Base-by-base conservation (phyloP, 2,329 filamentous ascomycete species). In the Aspergillus clavatus region DNA sequence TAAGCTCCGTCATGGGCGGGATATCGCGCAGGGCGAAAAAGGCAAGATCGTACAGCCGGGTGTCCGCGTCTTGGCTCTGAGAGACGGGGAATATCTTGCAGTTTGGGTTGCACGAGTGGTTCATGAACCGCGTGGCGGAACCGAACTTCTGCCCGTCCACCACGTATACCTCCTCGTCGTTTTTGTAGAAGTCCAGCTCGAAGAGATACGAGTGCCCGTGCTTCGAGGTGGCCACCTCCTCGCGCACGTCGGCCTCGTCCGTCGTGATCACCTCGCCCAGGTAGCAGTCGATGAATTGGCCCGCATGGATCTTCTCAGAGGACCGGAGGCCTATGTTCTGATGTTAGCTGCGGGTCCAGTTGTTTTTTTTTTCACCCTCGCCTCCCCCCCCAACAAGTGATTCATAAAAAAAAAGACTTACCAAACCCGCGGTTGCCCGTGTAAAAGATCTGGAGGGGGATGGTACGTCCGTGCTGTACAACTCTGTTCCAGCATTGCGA, bases 21-120 rank as follows among this genome's bases (percentile, higher is more conserved):
- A 76, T 73, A 11, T 71, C 65, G 2, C 60, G 59, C 1, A 69
- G 50, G 0, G 73, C 67, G 29, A 76, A 76, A 46, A 76, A 75
- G 0, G 72, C 72, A 1, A 76, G 57, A 23, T 72, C 62, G 40
- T 75, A 76, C 2, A 76, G 57, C 0, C 61, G 58, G 0, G 60
- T 46, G 26, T 74, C 72, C n/a, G n/a, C n/a, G 1, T 55, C 63
- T 16, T 72, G 66, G 23, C 65, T 66, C 2, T 65, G 65, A 0
- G 69, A 68, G 0, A 73, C 72, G 0, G 71, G 59, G 19, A 73
- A 64, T 33, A 72, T 69, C 8, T 66, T 65, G 50, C 70, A 72
- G 40, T 75, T 76, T 0, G 72, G 72, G 16, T 69, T 67, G 56
- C 72, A 75, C 0, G 70, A 73, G 46, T 75, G 72, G 38, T 75